phyloP scores from a whole-genome alignment of 2,329 filamentous ascomycete species.

The Apiospora marii region DNA sequence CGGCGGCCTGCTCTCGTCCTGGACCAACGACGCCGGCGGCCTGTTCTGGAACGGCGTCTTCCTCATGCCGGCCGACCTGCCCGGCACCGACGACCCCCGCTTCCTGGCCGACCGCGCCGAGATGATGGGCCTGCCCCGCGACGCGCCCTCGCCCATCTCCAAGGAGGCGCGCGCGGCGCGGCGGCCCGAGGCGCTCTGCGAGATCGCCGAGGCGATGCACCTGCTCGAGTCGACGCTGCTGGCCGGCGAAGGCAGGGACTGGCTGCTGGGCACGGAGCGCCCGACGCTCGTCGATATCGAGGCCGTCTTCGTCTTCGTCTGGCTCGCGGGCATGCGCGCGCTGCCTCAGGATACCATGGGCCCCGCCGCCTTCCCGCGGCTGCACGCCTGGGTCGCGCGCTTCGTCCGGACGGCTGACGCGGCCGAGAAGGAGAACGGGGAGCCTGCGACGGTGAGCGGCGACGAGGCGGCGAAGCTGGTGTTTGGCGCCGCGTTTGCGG shows the following conservation, averaged over 20 bases:
- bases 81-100: slow-evolving; percentile 61
- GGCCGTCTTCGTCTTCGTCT: slow-evolving; percentile 72
- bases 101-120: slow-evolving; percentile 66
- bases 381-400: slow-evolving; percentile 70
- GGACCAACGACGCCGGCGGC: slow-evolving; percentile 61
- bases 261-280: slow-evolving; percentile 61
- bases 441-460: slow-evolving; percentile 56
- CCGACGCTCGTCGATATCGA: slow-evolving; percentile 73
- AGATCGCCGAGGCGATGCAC: slow-evolving; percentile 61
- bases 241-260: slow-evolving; percentile 70
- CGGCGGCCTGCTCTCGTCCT: slow-evolving; percentile 59
- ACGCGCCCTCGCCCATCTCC: slow-evolving; percentile 33
- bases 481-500: slow-evolving; percentile 52
- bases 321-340: slow-evolving; percentile 64
- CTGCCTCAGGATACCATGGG: slow-evolving; percentile 62
- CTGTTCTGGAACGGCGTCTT: slow-evolving; percentile 62
- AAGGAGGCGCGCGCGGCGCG: slow-evolving; percentile 35
- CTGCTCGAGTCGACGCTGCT: slow-evolving; percentile 69
- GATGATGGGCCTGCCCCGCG: slow-evolving; percentile 41
- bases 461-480: slow-evolving; percentile 61
- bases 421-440: slow-evolving; percentile 46
- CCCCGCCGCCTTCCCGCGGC: slow-evolving; percentile 60
- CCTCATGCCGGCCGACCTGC: slow-evolving; percentile 64
- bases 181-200: slow-evolving; percentile 63
- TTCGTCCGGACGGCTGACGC: slow-evolving; percentile 59